A percentile compares a stretch with the other conserved stretches of the same genome.
Evolutionary conservation across 2,329 filamentous ascomycete species (phyloP).

Genomic region (Aspergillus sp.): DNA sequence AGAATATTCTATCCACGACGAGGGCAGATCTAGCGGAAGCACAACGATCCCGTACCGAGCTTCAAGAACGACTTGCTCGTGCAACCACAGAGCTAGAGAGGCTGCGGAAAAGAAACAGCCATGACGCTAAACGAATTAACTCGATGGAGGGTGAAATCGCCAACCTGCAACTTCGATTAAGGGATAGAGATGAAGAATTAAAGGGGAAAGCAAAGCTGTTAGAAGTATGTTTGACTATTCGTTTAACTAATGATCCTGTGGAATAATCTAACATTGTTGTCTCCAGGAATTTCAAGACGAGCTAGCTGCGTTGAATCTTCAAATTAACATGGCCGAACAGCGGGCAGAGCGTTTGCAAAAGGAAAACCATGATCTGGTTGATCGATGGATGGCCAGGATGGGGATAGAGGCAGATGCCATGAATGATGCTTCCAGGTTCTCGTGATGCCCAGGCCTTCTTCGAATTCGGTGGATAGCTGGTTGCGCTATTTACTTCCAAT

Average conservation of each 20-base stretch:
- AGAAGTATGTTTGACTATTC: constrained; percentile 52
- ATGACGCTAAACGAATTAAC: constrained; percentile 62
- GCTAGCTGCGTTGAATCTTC: constrained; percentile 80
- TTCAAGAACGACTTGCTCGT: constrained; percentile 63
- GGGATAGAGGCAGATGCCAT: constrained; percentile 82
- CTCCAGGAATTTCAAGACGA: constrained; percentile 82
- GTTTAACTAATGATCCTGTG: neutral
- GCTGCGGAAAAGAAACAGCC: constrained; percentile 59
- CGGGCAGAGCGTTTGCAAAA: constrained; percentile 68
- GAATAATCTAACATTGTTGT: neutral
- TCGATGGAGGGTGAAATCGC: constrained; percentile 63
- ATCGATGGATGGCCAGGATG: constrained; percentile 88
- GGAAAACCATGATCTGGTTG: constrained; percentile 87
- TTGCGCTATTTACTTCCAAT: neutral
- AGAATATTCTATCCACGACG: constrained; percentile 32
- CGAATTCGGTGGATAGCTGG: neutral
- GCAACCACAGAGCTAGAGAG: constrained; percentile 64
- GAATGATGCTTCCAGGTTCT: constrained; percentile 62
- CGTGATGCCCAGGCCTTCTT: constrained; percentile 25
- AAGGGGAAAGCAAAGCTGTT: constrained; percentile 79
- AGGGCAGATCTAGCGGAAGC: constrained; percentile 73
- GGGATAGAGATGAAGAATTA: constrained; percentile 82
- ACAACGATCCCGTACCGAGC: constrained; percentile 68
- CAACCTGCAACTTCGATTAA: constrained; percentile 64
- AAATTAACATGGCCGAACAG: constrained; percentile 83